Evolutionary conservation across 169 alveolate species (phyloP).

Genomic region (Cryptosporidium andersoni): DNA sequence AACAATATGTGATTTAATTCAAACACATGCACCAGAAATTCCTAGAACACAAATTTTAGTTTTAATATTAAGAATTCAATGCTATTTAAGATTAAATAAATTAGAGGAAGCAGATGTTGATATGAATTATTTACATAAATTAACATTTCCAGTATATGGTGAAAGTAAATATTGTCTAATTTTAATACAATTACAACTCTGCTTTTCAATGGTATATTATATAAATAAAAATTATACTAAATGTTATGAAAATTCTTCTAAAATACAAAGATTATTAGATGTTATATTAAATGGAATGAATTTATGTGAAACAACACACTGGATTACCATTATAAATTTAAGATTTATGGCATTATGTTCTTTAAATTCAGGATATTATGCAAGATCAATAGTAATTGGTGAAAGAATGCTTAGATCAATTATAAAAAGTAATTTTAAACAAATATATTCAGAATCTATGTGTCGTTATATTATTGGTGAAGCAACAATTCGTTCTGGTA

Average conservation of each 20-base stretch:
- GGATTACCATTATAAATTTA: slow-evolving; percentile 56
- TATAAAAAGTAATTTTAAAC: slow-evolving; percentile 39
- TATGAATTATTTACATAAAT: slow-evolving; percentile 34
- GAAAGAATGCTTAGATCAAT: slow-evolving; percentile 67
- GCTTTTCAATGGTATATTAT: slow-evolving; percentile 46
- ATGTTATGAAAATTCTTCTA: slow-evolving; percentile 30
- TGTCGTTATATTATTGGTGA: slow-evolving; percentile 69
- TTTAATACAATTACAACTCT: slow-evolving; percentile 32
- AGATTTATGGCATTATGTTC: slow-evolving; percentile 61
- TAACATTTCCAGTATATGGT: slow-evolving; percentile 49
- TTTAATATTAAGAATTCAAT: slow-evolving; percentile 35
- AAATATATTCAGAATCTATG: slow-evolving; percentile 48
- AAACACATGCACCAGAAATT: slow-evolving; percentile 50
- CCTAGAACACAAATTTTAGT: slow-evolving; percentile 43
- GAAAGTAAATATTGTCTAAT: slow-evolving; percentile 34
- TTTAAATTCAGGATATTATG: slow-evolving; percentile 43
- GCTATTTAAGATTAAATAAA: slow-evolving; percentile 42
- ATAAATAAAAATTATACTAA: slow-evolving; percentile 37
- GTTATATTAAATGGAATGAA: slow-evolving; percentile 48
- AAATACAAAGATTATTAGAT: slow-evolving; percentile 32
- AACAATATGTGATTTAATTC: slow-evolving; percentile 49
- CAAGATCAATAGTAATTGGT: slow-evolving; percentile 49
- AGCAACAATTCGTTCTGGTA: slow-evolving; percentile 69
- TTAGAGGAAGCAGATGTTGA: slow-evolving; percentile 53
- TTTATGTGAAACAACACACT: slow-evolving; percentile 44